These are phyloP conservation scores for Coniochaeta sp. DNA, from an alignment of 2,329 filamentous ascomycete genomes.

Conservation along the genomic window DNA sequence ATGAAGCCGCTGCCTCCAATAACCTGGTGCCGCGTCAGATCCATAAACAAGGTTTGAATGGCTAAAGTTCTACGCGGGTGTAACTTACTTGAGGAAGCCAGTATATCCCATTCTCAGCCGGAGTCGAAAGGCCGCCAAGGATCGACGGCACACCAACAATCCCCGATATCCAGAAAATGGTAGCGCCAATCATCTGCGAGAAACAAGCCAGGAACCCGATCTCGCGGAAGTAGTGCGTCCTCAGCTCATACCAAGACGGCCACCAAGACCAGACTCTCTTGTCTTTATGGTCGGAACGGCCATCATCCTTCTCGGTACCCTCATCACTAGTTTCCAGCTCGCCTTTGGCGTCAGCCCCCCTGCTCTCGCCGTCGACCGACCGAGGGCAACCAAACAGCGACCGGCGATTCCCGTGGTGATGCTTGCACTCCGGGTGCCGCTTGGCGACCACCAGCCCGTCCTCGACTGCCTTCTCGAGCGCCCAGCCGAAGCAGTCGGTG, in stretches of 20 bases:
- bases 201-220: constrained; percentile 55
- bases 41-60: neutral
- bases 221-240: constrained; percentile 51
- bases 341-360: neutral
- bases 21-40: constrained; percentile 21
- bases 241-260: constrained; percentile 47
- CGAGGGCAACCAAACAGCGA: neutral
- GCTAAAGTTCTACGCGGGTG: constrained; percentile 31
- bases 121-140: constrained; percentile 35
- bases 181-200: constrained; percentile 48
- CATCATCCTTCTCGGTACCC: neutral
- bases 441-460: constrained; percentile 7
- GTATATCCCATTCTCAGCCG: constrained; percentile 45
- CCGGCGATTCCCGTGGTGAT: constrained; percentile 11
- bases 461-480: constrained; percentile 43
- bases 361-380: neutral
- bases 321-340: neutral
- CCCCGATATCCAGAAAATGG: constrained; percentile 57
- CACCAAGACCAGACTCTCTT: constrained; percentile 48
- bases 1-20: constrained; percentile 57
- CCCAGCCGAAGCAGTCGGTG: constrained; percentile 62
- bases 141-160: constrained; percentile 53
- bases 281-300: neutral
- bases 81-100: constrained; percentile 50
- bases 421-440: constrained; percentile 7